These are phyloP conservation scores for Stephania yunnanensis DNA, from an alignment of 164 flowering plant species.

Conservation along the genomic window DNA sequence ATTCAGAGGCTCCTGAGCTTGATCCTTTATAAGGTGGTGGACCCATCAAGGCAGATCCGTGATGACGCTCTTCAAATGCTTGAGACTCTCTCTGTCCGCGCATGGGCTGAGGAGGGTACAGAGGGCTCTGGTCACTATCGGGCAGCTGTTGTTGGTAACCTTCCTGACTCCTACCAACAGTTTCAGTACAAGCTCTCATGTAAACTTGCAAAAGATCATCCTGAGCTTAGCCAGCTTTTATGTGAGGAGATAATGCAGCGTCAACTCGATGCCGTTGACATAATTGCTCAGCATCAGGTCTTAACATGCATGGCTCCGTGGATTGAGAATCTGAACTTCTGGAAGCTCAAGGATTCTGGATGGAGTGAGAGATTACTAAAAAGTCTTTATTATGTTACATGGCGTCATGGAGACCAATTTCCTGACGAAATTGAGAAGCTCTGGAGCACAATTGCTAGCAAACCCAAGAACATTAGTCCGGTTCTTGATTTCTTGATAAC, in stretches of 20 bases:
- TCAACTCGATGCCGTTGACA: constrained; percentile 97
- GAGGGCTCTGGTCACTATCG: constrained; percentile 79
- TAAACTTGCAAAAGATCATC: constrained; percentile 97
- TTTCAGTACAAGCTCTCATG: constrained; percentile 97
- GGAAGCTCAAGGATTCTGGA: constrained; percentile 93
- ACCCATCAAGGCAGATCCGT: constrained; percentile 89
- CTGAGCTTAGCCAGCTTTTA: constrained; percentile 88
- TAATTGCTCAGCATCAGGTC: constrained; percentile 98
- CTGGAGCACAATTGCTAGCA: constrained; percentile 98
- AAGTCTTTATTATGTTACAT: constrained; percentile 94
- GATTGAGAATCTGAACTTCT: constrained; percentile 95
- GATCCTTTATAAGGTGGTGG: constrained; percentile 97
- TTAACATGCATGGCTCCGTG: constrained; percentile 99
- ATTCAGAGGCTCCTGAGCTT: constrained; percentile 91
- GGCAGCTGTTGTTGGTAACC: constrained; percentile 98
- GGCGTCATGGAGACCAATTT: constrained; percentile 98
- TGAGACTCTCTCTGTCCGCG: constrained; percentile 91
- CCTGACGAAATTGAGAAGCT: constrained; percentile 99
- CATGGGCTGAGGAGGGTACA: constrained; percentile 92
- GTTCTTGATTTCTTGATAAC: constrained; percentile 91
- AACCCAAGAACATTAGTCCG: constrained; percentile 88
- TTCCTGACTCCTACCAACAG: constrained; percentile 98
- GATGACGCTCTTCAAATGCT: constrained; percentile 99
- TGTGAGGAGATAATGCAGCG: constrained; percentile 99
- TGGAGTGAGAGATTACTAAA: constrained; percentile 94